These are phyloP conservation scores for Haplosporangium sp. DNA, from an alignment of 371 early-diverging fungal species.

Conservation along the genomic window DNA sequence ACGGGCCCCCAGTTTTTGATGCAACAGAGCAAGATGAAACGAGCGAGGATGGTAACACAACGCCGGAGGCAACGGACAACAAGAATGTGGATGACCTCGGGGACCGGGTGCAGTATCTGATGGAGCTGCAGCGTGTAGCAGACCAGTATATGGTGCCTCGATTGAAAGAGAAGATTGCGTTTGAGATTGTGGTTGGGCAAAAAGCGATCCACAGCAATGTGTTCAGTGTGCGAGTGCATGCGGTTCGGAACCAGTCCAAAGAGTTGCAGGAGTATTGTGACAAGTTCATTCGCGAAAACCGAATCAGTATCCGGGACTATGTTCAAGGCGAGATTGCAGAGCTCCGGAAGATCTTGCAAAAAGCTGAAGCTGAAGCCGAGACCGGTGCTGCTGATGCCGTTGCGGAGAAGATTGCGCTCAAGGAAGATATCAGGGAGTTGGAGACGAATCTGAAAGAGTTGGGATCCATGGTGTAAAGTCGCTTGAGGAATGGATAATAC, in stretches of 20 bases:
- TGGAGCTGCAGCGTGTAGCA: constrained; percentile 12
- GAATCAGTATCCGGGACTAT: constrained; percentile 2
- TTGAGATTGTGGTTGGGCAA: constrained; percentile 3
- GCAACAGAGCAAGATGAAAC: no score
- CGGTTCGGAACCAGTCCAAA: neutral
- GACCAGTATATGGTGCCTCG: constrained; percentile 8
- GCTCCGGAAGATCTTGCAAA: neutral
- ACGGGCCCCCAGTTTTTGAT: constrained; percentile 6
- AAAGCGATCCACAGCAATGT: constrained; percentile 25
- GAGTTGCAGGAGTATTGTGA: constrained; percentile 17
- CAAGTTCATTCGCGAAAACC: constrained; percentile 9
- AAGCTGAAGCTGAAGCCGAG: no score
- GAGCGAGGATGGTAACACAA: neutral
- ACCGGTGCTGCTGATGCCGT: neutral
- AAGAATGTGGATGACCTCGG: neutral
- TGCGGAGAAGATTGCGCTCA: neutral
- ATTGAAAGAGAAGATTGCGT: constrained; percentile 15
- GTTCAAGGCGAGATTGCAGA: constrained; percentile 12
- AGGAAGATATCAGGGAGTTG: constrained; percentile 1
- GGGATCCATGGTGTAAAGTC: neutral
- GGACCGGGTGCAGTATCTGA: constrained; percentile 21
- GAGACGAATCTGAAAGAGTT: constrained; percentile 12
- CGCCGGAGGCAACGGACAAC: neutral
- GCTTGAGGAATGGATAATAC: neutral
- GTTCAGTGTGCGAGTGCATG: constrained; percentile 8